Evolutionary conservation across 768 basidiomycete genomes (phyloP).

Genomic region (Leccinum variicolor): DNA sequence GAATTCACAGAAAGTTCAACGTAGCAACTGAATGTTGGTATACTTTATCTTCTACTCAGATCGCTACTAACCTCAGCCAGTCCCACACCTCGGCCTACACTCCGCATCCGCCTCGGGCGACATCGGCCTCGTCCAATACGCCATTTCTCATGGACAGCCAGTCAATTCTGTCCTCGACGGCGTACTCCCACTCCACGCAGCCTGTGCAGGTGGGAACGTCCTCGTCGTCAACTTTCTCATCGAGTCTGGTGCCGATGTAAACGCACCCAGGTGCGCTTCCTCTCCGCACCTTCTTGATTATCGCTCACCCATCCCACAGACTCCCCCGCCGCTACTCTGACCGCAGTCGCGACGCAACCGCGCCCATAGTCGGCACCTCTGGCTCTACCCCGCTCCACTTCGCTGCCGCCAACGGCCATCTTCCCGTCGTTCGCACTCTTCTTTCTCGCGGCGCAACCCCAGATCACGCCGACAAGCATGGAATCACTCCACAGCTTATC

Average conservation of each 20-base stretch:
- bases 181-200: conserved; percentile 94
- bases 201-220: conserved; percentile 86
- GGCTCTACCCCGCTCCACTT: conserved; percentile 96
- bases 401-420: conserved; percentile 93
- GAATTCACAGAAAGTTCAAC: conserved; percentile 49
- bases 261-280: conserved; percentile 75
- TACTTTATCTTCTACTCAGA: not conserved
- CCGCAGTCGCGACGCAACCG: conserved; percentile 59
- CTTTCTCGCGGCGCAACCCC: conserved; percentile 83
- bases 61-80: conserved; percentile 32
- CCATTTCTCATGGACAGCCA: conserved; percentile 90
- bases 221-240: conserved; percentile 86
- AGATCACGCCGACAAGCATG: conserved; percentile 85
- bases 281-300: conserved; percentile 4
- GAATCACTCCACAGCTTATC: conserved; percentile 80
- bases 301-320: conserved; percentile 35
- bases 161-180: conserved; percentile 96
- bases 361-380: conserved; percentile 74
- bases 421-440: conserved; percentile 69
- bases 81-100: conserved; percentile 74
- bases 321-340: conserved; percentile 75
- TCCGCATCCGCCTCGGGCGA: conserved; percentile 82
- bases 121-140: conserved; percentile 89
- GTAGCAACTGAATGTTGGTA: conserved; percentile 51
- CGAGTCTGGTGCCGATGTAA: conserved; percentile 96